Evolutionary conservation across 257 asterid species (phyloP), one percentile per base, ranked within the genome.

Genomic region (Verbascum thapsus): DNA sequence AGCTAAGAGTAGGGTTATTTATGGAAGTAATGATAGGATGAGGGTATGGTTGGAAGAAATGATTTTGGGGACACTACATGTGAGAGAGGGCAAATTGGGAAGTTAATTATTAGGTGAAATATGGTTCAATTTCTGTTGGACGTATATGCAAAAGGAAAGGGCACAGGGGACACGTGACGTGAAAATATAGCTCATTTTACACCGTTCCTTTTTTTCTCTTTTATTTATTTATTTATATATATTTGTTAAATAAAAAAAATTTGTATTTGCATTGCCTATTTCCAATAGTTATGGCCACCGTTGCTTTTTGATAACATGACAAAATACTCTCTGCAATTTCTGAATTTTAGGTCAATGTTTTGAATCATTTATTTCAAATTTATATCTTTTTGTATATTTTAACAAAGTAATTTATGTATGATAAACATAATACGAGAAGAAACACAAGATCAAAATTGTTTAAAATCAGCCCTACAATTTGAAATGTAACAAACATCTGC

Each of bases 31-130:
- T n/a, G n/a, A n/a, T n/a, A n/a, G n/a, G n/a, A n/a, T n/a, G n/a
- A n/a, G n/a, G n/a, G n/a, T n/a, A n/a, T n/a, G n/a, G n/a, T n/a
- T n/a, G n/a, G n/a, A 26, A 26, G 32, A 2, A 26, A 26, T 26
- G 32, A 26, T 26, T 26, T 35, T 10, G 63, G 8, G 37, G 69
- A 63, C 68, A 69, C 4, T 17, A 16, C 75, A 68, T 58, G 72
- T 63, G 72, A 53, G 53, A 2, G 44, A 10, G 76, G 80, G 76
- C 67, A 55, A 47, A 75, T 39, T 65, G 66, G 80, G 66, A 63
- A 62, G 30, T 16, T 26, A 26, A 26, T 26, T 26, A 26, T 26
- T 26, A 26, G 32, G 3, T 26, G 32, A 26, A 26, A 26, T 1
- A 26, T 26, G 5, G 32, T 2, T 26, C 32, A 5, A 26, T 26